Evolutionary conservation across 208 protist genomes (phyloP).

Genomic region (Crithidia fasciculata): DNA sequence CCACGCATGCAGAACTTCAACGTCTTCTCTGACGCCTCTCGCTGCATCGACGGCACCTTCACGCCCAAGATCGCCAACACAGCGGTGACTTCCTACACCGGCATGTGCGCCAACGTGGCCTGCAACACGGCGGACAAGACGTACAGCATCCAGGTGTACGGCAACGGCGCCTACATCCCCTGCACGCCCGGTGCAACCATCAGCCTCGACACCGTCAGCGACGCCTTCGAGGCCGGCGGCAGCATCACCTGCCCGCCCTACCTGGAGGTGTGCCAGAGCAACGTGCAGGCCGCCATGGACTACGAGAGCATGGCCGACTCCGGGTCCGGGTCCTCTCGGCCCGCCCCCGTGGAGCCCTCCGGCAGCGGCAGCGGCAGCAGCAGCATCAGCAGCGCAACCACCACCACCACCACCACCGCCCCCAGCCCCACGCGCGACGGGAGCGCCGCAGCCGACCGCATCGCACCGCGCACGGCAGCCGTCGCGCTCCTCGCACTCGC

Average conservation of each 20-base stretch:
- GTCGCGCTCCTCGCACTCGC: slow-evolving; percentile 1
- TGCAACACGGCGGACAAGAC: not conserved
- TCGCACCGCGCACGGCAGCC: not conserved
- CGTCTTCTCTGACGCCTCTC: not conserved
- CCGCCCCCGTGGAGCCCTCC: too few species aligned
- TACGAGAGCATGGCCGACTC: not conserved
- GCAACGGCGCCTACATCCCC: not conserved
- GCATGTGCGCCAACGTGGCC: not conserved
- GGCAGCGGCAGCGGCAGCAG: too few species aligned
- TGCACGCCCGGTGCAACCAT: not conserved
- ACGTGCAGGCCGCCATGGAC: slow-evolving; percentile 12
- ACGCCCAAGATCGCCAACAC: not conserved
- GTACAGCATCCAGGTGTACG: slow-evolving; percentile 11
- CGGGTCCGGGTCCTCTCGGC: too few species aligned
- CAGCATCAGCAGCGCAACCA: too few species aligned
- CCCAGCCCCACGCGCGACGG: too few species aligned
- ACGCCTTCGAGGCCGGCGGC: not conserved
- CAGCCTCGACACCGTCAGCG: too few species aligned
- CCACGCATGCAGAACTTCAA: too few species aligned
- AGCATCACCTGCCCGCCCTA: slow-evolving; percentile 18
- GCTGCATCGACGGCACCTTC: slow-evolving; percentile 23
- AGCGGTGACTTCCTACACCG: not conserved
- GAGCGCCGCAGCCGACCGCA: not conserved
- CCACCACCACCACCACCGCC: too few species aligned
- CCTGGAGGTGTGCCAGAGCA: slow-evolving; percentile 23